Percentiles rank a stretch among this genome's conserved stretches.
These are phyloP conservation scores for Crithidia acanthocephali DNA, from an alignment of 208 protist species.

Conservation along the genomic window DNA sequence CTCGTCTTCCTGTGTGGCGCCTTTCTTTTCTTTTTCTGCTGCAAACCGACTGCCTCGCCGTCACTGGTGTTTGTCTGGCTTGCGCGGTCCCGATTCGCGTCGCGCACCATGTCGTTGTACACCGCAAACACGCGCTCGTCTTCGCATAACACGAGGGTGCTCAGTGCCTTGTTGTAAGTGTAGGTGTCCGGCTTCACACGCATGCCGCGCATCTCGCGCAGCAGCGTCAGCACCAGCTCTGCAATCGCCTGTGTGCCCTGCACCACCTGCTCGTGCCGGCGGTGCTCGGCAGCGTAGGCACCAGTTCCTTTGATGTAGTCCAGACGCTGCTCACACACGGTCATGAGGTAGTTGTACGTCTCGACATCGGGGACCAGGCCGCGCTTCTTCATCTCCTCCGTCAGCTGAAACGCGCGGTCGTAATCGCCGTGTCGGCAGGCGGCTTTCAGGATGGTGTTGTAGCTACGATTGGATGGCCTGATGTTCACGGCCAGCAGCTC, in stretches of 20 bases:
- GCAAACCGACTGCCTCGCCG: too few relatives aligned
- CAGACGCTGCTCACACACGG: slow-evolving; percentile 77
- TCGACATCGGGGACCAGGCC: slow-evolving; percentile 85
- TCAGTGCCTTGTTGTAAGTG: slow-evolving; percentile 84
- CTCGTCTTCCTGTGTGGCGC: neutral
- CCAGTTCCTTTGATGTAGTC: slow-evolving; percentile 79
- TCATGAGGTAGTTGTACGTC: slow-evolving; percentile 92
- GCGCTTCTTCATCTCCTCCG: slow-evolving; percentile 91
- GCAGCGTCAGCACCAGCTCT: slow-evolving; percentile 71
- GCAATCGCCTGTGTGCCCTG: slow-evolving; percentile 64
- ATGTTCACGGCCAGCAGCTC: slow-evolving; percentile 63
- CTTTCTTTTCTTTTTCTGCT: neutral
- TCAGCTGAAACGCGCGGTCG: slow-evolving; percentile 89
- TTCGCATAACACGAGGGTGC: slow-evolving; percentile 61
- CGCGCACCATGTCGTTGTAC: slow-evolving; percentile 50
- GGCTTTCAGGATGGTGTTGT: slow-evolving; percentile 89
- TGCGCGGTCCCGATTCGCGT: slow-evolving; percentile 9
- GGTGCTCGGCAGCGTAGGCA: slow-evolving; percentile 33
- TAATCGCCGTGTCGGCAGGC: slow-evolving; percentile 80
- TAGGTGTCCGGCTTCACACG: slow-evolving; percentile 85
- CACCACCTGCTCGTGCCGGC: slow-evolving; percentile 67
- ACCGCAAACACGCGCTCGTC: slow-evolving; percentile 77
- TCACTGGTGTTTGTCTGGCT: neutral
- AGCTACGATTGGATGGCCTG: slow-evolving; percentile 78
- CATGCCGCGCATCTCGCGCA: slow-evolving; percentile 83